These are phyloP conservation scores for Cladosporium sp. DNA, from an alignment of 2,329 filamentous ascomycete genomes.

Conservation along the genomic window DNA sequence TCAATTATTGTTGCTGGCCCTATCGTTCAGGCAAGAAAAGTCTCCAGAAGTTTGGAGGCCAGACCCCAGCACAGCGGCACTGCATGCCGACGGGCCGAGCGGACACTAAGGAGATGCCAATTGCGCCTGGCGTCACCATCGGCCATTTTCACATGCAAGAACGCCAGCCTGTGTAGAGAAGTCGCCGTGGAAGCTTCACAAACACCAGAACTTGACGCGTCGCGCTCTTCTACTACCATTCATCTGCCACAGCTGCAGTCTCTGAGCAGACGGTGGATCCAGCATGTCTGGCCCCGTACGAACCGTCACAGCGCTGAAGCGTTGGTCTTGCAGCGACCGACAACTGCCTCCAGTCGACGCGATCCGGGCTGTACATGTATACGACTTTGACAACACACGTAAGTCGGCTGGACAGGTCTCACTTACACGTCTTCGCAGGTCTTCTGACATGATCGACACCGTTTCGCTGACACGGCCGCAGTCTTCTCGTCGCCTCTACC, in stretches of 20 bases:
- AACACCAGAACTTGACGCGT: not conserved
- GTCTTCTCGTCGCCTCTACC: constrained; percentile 90
- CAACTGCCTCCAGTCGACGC: constrained; percentile 65
- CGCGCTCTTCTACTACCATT: not conserved
- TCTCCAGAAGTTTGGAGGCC: constrained; percentile 3
- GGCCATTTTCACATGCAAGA: constrained; percentile 8
- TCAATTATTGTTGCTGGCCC: not conserved
- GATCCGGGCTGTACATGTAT: constrained; percentile 81
- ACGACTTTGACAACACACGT: constrained; percentile 98
- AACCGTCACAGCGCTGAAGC: constrained; percentile 71
- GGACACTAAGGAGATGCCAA: not conserved
- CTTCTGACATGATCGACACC: not conserved
- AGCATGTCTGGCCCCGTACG: constrained; percentile 9
- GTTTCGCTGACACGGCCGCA: constrained; percentile 33
- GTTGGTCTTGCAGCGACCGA: constrained; percentile 77
- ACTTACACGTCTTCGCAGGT: not conserved
- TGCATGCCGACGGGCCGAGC: constrained; percentile 9
- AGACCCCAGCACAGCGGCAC: not conserved
- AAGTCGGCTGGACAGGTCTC: constrained; percentile 31
- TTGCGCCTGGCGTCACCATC: not conserved
- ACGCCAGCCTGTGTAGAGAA: not conserved
- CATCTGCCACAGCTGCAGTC: not conserved
- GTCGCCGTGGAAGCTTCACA: not conserved
- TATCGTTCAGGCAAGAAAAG: constrained; percentile 5
- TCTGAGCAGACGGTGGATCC: not conserved